phyloP scores from a whole-genome alignment of 2,329 filamentous ascomycete genomes.

The Coniochaeta sp. region DNA sequence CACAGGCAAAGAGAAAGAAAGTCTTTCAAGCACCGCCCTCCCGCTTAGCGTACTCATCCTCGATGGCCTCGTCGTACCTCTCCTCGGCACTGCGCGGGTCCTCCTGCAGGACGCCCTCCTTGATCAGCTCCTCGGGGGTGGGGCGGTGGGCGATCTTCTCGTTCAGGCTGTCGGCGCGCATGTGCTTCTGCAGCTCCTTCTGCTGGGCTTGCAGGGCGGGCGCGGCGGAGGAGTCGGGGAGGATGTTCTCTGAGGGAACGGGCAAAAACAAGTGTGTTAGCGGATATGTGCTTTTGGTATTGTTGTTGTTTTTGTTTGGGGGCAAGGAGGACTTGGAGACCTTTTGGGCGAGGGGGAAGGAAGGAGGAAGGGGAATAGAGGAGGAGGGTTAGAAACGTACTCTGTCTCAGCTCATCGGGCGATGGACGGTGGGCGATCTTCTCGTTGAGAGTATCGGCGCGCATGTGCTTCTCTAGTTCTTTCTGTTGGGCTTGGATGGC shows the following conservation, averaged over 20 bases:
- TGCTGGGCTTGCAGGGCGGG: slow-evolving; percentile 1
- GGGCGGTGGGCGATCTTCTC: slow-evolving; percentile 78
- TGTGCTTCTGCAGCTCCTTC: slow-evolving; percentile 65
- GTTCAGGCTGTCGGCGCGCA: slow-evolving; percentile 80
- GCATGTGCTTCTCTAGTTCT: slow-evolving; percentile 73
- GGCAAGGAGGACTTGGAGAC: too few relatives aligned
- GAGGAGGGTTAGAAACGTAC: neutral
- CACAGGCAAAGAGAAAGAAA: too few relatives aligned
- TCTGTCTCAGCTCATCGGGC: slow-evolving; percentile 54
- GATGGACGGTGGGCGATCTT: slow-evolving; percentile 72
- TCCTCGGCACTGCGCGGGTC: slow-evolving; percentile 52
- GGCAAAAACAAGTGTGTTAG: neutral
- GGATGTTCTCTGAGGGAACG: neutral
- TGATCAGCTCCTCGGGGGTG: slow-evolving; percentile 65
- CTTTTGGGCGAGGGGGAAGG: neutral
- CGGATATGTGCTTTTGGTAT: neutral
- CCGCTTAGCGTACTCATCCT: slow-evolving; percentile 56
- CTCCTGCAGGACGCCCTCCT: slow-evolving; percentile 70
- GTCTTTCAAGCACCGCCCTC: slow-evolving; percentile 53
- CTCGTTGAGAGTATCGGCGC: slow-evolving; percentile 77
- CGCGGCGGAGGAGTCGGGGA: neutral
- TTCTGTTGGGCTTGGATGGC: slow-evolving; percentile 72
- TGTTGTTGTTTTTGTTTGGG: neutral
- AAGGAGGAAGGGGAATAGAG: neutral
- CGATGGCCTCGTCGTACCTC: slow-evolving; percentile 53